Evolutionary conservation across 2,329 filamentous ascomycete species (phyloP).

Genomic region (Knoxdaviesia capensis): DNA sequence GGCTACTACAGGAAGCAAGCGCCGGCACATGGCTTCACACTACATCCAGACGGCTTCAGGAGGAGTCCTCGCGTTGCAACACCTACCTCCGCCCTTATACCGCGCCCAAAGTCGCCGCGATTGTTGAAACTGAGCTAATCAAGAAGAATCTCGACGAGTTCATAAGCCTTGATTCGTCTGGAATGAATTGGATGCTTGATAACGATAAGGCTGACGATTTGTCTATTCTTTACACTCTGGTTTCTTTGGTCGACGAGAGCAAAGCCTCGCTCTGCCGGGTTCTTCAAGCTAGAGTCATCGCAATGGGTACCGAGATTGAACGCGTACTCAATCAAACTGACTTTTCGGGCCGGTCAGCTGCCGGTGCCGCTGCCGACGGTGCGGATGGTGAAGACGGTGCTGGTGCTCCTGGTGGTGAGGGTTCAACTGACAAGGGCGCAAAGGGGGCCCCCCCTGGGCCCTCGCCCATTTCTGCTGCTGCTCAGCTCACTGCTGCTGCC

Average conservation of each 20-base stretch:
- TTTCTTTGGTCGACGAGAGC: constrained; percentile 54
- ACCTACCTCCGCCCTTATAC: constrained; percentile 63
- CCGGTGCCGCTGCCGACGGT: constrained; percentile 16
- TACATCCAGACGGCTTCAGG: constrained; percentile 50
- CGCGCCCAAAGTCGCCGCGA: constrained; percentile 47
- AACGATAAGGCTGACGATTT: constrained; percentile 68
- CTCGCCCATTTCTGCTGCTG: constrained; percentile 31
- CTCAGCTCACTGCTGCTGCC: constrained; percentile 68
- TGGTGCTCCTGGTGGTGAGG: not conserved
- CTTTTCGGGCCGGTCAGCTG: constrained; percentile 19
- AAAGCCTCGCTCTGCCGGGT: constrained; percentile 51
- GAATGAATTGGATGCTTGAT: constrained; percentile 76
- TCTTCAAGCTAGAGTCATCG: constrained; percentile 55
- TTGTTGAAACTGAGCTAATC: constrained; percentile 71
- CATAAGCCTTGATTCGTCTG: constrained; percentile 65
- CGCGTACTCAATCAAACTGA: constrained; percentile 36
- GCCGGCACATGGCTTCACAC: constrained; percentile 65
- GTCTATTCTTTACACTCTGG: constrained; percentile 60
- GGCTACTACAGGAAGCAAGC: constrained; percentile 57
- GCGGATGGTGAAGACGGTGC: constrained; percentile 19
- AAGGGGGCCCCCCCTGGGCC: constrained; percentile 18
- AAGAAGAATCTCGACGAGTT: constrained; percentile 59
- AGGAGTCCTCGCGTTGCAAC: constrained; percentile 66
- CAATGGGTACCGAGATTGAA: constrained; percentile 71
- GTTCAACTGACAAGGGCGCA: constrained; percentile 20